Percentiles rank a stretch among this genome's conserved stretches.
These are phyloP conservation scores for Lodderomyces orthopsilosis DNA, from an alignment of 1,139 yeast species.

Conservation along the genomic window DNA sequence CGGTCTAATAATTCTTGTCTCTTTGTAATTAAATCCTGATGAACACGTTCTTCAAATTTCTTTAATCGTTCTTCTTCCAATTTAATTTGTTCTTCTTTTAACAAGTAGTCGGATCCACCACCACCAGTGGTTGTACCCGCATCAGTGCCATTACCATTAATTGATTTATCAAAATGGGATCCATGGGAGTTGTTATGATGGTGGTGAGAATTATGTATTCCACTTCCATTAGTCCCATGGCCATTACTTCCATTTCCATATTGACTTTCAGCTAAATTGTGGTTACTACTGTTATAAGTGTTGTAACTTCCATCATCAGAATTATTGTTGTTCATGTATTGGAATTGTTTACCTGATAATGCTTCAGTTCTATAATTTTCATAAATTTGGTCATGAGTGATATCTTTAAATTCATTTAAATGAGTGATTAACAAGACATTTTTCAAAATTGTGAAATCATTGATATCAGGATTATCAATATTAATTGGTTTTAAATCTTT, in stretches of 20 bases:
- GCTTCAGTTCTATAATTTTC: slow-evolving; percentile 74
- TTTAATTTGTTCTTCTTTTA: slow-evolving; percentile 78
- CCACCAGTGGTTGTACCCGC: slow-evolving; percentile 29
- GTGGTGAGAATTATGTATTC: slow-evolving; percentile 1
- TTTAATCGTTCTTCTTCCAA: slow-evolving; percentile 75
- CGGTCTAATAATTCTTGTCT: slow-evolving; percentile 82
- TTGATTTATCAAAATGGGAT: not conserved
- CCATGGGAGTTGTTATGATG: slow-evolving; percentile 1
- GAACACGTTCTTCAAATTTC: slow-evolving; percentile 84
- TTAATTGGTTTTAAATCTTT: slow-evolving; percentile 40
- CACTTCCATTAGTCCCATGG: slow-evolving; percentile 5
- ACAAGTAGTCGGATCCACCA: slow-evolving; percentile 40
- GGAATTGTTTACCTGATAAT: slow-evolving; percentile 48
- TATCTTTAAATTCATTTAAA: slow-evolving; percentile 69
- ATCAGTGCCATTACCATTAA: slow-evolving; percentile 9
- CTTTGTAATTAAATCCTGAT: slow-evolving; percentile 81
- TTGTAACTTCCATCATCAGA: slow-evolving; percentile 7
- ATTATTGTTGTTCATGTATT: slow-evolving; percentile 23
- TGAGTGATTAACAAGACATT: slow-evolving; percentile 74
- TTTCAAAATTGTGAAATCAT: slow-evolving; percentile 65
- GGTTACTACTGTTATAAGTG: slow-evolving; percentile 6
- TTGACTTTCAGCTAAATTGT: slow-evolving; percentile 1
- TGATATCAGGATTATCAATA: slow-evolving; percentile 54
- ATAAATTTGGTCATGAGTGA: slow-evolving; percentile 64
- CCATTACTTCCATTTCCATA: slow-evolving; percentile 6